Conservation (phyloP, 306 rosid species). For the Gleditsia sinensis region DNA sequence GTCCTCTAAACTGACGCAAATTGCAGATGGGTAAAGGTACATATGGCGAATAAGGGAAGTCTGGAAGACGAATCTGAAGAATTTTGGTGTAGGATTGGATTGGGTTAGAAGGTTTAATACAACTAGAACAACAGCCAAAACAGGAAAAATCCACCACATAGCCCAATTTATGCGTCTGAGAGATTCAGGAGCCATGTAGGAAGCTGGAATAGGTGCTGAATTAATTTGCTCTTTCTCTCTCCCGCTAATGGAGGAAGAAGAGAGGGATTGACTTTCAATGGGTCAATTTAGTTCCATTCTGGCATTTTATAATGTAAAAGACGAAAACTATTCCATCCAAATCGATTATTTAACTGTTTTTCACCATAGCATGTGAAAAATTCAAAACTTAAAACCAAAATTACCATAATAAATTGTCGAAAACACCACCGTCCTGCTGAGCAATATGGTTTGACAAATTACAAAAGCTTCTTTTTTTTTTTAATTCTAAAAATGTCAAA, state of each 20-base stretch:
- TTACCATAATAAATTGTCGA: too few species aligned
- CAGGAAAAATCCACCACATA: neutral
- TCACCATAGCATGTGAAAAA: too few species aligned
- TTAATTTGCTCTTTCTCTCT: neutral
- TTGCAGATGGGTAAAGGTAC: neutral
- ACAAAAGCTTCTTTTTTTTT: too few species aligned
- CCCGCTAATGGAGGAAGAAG: neutral
- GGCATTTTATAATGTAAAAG: neutral
- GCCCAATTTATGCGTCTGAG: too few species aligned
- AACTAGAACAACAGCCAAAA: constrained; percentile 24
- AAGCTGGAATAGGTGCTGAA: neutral
- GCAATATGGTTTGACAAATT: too few species aligned
- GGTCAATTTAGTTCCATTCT: neutral
- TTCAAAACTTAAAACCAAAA: too few species aligned
- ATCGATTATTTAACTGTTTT: too few species aligned
- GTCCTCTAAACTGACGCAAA: neutral
- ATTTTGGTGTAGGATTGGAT: neutral
- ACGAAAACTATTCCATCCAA: too few species aligned
- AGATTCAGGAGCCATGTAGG: neutral
- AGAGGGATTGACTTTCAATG: neutral
- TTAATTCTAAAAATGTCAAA: too few species aligned
- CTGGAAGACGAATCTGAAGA: constrained; percentile 5
- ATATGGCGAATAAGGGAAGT: neutral
- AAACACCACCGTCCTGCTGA: too few species aligned
- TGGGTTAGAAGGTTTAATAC: constrained; percentile 27